Conservation (phyloP, 1,284 basidiomycete species). For the Golubevia sp. region DNA sequence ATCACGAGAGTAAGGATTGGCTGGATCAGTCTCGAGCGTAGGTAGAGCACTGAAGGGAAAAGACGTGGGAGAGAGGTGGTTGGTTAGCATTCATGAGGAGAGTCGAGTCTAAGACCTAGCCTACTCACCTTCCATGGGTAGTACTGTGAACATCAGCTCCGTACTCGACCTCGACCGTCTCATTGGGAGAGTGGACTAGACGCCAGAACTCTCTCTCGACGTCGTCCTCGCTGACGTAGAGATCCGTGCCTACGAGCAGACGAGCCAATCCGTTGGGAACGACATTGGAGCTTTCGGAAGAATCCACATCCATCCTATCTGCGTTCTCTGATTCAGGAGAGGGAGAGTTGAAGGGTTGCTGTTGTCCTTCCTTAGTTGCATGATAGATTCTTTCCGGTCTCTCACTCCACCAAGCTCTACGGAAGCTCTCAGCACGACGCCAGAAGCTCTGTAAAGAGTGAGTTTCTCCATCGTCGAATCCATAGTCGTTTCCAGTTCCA, state of each 20-base stretch:
- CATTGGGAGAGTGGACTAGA: conserved; percentile 81
- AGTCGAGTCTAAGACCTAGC: neutral
- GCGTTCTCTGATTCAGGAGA: conserved; percentile 65
- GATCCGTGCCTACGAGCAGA: conserved; percentile 57
- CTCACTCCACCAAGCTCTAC: conserved; percentile 74
- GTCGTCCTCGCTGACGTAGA: conserved; percentile 80
- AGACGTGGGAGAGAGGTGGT: conserved; percentile 3
- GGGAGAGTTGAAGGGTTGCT: conserved; percentile 17
- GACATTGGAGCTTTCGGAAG: conserved; percentile 65
- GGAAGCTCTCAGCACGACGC: conserved; percentile 84
- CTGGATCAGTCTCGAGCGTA: conserved; percentile 86
- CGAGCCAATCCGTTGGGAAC: conserved; percentile 28
- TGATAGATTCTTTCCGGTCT: conserved; percentile 24
- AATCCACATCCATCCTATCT: conserved; percentile 36
- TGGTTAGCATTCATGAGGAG: neutral
- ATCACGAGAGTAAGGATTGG: conserved; percentile 83
- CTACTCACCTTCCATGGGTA: conserved; percentile 84
- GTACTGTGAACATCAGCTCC: conserved; percentile 98
- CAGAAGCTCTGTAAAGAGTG: conserved; percentile 91
- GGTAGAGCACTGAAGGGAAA: conserved; percentile 78
- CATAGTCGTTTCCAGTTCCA: conserved; percentile 94
- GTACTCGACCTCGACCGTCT: conserved; percentile 97
- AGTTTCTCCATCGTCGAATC: conserved; percentile 97
- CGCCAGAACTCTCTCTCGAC: conserved; percentile 97
- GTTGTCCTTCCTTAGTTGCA: conserved; percentile 1